Evolutionary conservation across 441 rosid genomes (phyloP).

Genomic region (Populus hybrid): DNA sequence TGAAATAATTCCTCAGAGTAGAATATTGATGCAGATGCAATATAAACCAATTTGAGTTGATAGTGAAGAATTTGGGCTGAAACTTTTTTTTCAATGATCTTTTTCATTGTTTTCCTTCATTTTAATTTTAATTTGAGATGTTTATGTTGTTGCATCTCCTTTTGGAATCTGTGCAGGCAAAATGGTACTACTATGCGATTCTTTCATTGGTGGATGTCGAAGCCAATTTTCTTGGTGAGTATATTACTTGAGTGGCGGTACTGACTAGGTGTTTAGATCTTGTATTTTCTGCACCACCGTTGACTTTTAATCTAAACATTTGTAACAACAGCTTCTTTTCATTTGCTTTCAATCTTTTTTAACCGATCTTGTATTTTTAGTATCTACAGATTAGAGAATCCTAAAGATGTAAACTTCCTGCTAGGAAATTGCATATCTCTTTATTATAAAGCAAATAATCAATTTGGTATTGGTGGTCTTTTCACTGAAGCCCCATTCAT

Average conservation of each 20-base stretch:
- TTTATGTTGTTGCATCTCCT: neutral
- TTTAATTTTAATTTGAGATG: neutral
- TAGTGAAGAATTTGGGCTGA: neutral
- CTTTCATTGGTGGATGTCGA: constrained; percentile 87
- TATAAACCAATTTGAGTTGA: neutral
- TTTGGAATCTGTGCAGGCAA: constrained; percentile 59
- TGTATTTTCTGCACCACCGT: neutral
- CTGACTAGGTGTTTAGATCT: neutral
- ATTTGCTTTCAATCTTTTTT: neutral
- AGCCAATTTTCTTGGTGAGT: constrained; percentile 87
- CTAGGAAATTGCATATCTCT: neutral
- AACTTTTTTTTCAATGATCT: neutral
- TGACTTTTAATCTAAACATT: neutral
- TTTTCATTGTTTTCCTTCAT: neutral
- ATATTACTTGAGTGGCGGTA: neutral
- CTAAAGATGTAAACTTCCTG: neutral
- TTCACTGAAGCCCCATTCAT: neutral
- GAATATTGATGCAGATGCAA: neutral
- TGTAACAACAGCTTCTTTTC: neutral
- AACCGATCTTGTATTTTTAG: neutral
- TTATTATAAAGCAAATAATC: neutral
- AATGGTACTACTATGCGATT: constrained; percentile 76
- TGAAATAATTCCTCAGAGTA: neutral
- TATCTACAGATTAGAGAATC: neutral
- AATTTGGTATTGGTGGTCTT: neutral